Percentiles rank a stretch among this genome's conserved stretches.
phyloP scores from a whole-genome alignment of 164 flowering plant species.

The Euptelea pleiosperma region DNA sequence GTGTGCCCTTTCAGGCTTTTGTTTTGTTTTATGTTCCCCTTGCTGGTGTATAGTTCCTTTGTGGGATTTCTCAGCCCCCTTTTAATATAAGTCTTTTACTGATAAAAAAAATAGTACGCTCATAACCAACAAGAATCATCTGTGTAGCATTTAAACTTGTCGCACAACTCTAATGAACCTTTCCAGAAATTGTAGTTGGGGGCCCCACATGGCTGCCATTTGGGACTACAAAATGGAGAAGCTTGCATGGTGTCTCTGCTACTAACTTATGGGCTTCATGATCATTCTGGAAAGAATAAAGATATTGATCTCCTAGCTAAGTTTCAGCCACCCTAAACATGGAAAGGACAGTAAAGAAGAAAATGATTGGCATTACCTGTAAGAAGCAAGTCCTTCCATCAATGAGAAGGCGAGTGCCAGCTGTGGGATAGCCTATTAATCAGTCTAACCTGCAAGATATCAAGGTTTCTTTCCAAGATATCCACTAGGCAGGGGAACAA shows the following conservation, averaged over 20 bases:
- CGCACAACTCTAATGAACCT: slow-evolving; percentile 92
- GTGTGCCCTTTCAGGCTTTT: no score
- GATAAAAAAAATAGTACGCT: slow-evolving; percentile 75
- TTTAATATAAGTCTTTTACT: no score
- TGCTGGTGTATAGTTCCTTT: no score
- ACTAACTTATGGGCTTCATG: slow-evolving; percentile 90
- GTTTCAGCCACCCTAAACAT: neutral
- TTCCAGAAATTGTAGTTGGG: no score
- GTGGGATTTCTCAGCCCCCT: no score
- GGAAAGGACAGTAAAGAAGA: neutral
- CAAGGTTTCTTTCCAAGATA: no score
- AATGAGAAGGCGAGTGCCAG: no score
- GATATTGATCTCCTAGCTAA: slow-evolving; percentile 7
- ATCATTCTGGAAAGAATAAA: slow-evolving; percentile 58
- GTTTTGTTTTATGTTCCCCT: no score
- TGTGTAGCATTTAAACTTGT: slow-evolving; percentile 77
- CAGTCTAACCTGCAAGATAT: no score
- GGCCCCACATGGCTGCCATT: slow-evolving; percentile 80
- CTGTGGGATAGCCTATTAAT: no score
- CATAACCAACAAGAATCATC: slow-evolving; percentile 94
- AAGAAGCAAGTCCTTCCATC: slow-evolving; percentile 92
- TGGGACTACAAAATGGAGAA: slow-evolving; percentile 66
- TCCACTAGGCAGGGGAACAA: no score
- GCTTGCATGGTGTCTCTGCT: slow-evolving; percentile 97
- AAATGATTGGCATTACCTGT: slow-evolving; percentile 47